phyloP scores from a whole-genome alignment of 441 rosid genomes.

The Mallotus repandus region DNA sequence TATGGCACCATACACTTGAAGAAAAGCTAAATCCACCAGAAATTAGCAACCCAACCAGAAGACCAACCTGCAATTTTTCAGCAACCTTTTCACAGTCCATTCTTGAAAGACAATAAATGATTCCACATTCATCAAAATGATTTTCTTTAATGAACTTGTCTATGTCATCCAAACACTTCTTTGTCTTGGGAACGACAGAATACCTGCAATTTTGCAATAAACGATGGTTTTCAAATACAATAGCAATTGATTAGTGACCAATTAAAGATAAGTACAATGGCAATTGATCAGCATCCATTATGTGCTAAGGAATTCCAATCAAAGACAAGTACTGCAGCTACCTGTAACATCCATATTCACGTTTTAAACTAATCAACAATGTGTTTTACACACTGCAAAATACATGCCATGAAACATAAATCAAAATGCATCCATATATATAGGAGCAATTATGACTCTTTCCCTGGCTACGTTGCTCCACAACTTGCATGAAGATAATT shows the following conservation, averaged over 20 bases:
- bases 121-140: conserved; percentile 96
- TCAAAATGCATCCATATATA: not conserved
- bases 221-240: conserved; percentile 23
- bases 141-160: conserved; percentile 79
- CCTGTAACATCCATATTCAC: not conserved
- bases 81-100: conserved; percentile 98
- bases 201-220: conserved; percentile 60
- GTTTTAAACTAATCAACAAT: not conserved
- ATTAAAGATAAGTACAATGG: no score
- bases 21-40: not conserved
- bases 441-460: not conserved
- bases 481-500: not conserved
- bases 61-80: conserved; percentile 73
- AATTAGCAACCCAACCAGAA: conserved; percentile 11
- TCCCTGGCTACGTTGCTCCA: not conserved
- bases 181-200: conserved; percentile 78
- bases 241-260: conserved; percentile 7
- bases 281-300: not conserved
- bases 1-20: not conserved
- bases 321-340: not conserved
- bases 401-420: not conserved
- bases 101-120: conserved; percentile 94
- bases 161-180: conserved; percentile 86
- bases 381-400: not conserved
- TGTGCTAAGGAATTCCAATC: not conserved